A percentile compares a stretch with the other conserved stretches of the same genome.
Conservation (phyloP, 1,139 yeast genomes). For the Yamadazyma kanchanaburiensis region DNA sequence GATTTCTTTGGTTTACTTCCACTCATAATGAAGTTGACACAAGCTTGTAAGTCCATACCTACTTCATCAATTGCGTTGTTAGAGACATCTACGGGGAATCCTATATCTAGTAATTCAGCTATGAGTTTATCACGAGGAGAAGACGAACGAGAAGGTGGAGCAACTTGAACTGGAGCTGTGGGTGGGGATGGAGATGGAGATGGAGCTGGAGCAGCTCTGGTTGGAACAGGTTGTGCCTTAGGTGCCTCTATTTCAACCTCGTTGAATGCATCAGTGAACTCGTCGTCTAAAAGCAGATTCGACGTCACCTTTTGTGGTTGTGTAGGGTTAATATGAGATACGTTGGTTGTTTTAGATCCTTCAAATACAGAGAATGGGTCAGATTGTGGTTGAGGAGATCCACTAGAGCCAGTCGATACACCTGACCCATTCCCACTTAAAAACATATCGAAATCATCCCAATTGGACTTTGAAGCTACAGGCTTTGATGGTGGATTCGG, state of each 20-base stretch:
- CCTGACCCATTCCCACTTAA: no score
- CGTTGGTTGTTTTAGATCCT: no score
- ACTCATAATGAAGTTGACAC: slow-evolving; percentile 67
- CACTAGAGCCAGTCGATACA: no score
- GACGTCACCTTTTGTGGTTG: no score
- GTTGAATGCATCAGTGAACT: slow-evolving; percentile 37
- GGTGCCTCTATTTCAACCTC: no score
- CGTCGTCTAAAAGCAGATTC: slow-evolving; percentile 38
- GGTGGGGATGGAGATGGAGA: slow-evolving; percentile 3
- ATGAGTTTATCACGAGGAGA: slow-evolving; percentile 44
- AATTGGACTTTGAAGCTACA: slow-evolving; percentile 2
- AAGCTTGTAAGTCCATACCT: slow-evolving; percentile 63
- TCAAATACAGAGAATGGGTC: no score
- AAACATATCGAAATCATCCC: slow-evolving; percentile 12
- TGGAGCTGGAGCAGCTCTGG: slow-evolving; percentile 10
- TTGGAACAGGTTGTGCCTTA: no score
- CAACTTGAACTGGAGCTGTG: no score
- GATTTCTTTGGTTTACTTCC: slow-evolving; percentile 18
- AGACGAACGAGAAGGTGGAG: slow-evolving; percentile 7
- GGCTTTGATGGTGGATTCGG: neutral
- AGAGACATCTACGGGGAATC: slow-evolving; percentile 64
- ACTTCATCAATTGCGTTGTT: slow-evolving; percentile 52
- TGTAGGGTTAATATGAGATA: no score
- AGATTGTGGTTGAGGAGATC: no score
- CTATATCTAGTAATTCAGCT: slow-evolving; percentile 78